Percentiles rank a stretch among this genome's conserved stretches.
These are phyloP conservation scores for Xerocomus nothofagi DNA, from an alignment of 1,284 basidiomycete genomes.

Conservation along the genomic window DNA sequence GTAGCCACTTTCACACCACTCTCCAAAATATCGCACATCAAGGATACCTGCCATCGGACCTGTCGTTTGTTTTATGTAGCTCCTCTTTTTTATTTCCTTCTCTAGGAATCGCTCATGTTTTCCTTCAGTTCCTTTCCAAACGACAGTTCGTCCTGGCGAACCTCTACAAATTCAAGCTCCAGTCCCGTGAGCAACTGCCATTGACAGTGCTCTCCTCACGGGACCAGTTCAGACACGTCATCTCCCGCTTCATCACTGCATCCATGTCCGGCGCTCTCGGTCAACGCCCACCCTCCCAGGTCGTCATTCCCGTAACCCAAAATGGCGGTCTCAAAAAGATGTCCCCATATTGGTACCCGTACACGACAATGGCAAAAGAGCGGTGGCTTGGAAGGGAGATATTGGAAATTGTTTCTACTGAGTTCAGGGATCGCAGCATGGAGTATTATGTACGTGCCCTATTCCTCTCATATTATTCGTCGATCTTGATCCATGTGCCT, in stretches of 20 bases:
- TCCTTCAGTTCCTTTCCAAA: conserved; percentile 25
- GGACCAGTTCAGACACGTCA: conserved; percentile 55
- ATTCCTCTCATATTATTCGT: background rate
- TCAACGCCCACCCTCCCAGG: conserved; percentile 23
- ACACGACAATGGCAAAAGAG: conserved; percentile 90
- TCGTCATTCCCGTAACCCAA: conserved; percentile 13
- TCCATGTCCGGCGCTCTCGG: conserved; percentile 42
- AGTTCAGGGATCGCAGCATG: conserved; percentile 87
- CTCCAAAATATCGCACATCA: conserved; percentile 25
- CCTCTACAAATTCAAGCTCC: conserved; percentile 28
- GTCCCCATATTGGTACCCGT: conserved; percentile 78
- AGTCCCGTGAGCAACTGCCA: conserved; percentile 41
- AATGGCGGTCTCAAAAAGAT: conserved; percentile 63
- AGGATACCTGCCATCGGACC: conserved; percentile 22
- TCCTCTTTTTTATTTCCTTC: background rate
- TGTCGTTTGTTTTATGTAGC: conserved; percentile 29
- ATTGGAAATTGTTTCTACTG: conserved; percentile 83
- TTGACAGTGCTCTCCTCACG: conserved; percentile 45
- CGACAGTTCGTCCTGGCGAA: conserved; percentile 35
- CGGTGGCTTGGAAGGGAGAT: conserved; percentile 87
- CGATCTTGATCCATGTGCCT: background rate
- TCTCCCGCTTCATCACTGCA: conserved; percentile 49
- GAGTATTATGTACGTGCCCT: conserved; percentile 82
- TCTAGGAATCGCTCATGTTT: background rate
- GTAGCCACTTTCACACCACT: conserved; percentile 20